Base-by-base conservation (phyloP, 2,329 filamentous ascomycete species). In the Cyphellophora attinorum region DNA sequence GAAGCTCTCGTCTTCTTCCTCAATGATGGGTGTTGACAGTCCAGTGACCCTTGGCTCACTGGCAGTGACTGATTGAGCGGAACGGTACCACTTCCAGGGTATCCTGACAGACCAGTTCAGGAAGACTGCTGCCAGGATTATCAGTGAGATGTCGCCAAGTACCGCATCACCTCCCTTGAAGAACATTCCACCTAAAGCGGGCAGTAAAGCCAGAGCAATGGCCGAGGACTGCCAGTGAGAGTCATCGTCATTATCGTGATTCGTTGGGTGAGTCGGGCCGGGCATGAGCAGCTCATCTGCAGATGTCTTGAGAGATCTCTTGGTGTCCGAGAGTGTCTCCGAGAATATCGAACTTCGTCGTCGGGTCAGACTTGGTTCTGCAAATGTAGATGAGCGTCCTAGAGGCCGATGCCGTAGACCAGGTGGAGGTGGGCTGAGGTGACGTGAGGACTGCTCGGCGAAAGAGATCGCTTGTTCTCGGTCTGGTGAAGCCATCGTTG, bases 51-150 rank as follows among this genome's bases (percentile, higher is more conserved):
- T 13, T 51, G 75, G 65, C 29, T 75, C 68, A 15, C 62, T 59
- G 16, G 71, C 60, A 19, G 74, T 70, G 23, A 81, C 59, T 38
- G 74, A 64, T 50, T 83, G 81, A 0, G 81, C 78, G 2, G 79
- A 75, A 46, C 74, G 69, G 57, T 86, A 86, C 81, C 81, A 86
- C 34, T 75, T 68, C 88, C 89, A 96, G 48, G 89, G 89, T 46
- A 91, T 68, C 37, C 85, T 80, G 28, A 95, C 81, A 31, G 84
- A 88, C 85, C 86, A 95, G 55, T 94, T 88, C 42, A 96, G 65
- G 51, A 95, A 93, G 29, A 95, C 72, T 4, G 81, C 84, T 2
- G 84, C 83, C 41, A 96, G 59, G 3, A 73, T 76, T 19, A 96
- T 62, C 19, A 96, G 66, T 49, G 91, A 80, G 17, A 93, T 61